Evolutionary conservation across 352 stramenopile genomes (phyloP), one percentile per base, ranked within the genome.

Genomic region (Globisporangium heterothallicum): DNA sequence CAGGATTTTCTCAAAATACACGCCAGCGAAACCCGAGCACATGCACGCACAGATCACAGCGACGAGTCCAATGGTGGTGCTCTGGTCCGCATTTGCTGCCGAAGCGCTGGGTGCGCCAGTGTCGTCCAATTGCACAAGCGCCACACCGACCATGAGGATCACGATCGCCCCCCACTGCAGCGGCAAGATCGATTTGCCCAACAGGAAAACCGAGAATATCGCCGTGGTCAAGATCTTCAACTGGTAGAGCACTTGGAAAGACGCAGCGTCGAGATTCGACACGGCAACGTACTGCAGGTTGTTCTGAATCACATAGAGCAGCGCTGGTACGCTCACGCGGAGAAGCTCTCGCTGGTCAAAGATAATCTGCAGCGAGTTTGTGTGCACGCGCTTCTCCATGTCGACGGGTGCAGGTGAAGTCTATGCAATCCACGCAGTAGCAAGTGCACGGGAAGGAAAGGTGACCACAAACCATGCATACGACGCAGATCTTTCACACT

Each of bases 1-100:
- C 24, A 94, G 72, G 45, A 94, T 91, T 58, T 88, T 86, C 47
- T 94, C 83, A 67, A 92, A 91, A 67, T 94, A 94, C 10, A 91
- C 83, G 19, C 80, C 83, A 0, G 83, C 83, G 54, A 94, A 90
- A 27, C 83, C 83, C 45, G 83, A 94, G 65, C 79, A 89, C 30
- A 90, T 65, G 43, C 80, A 91, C 16, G 79, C 78, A 7, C 70
- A 67, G 30, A 93, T 42, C 48, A 92, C 80, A 8, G 80, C 82
- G 26, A 86, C 21, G 32, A 92, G 55, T 3, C 83, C 83, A 32
- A 84, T 70, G 16, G 74, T 84, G 14, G 71, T 92, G 61, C 68
- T 89, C 48, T 88, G 76, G 10, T 49, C 63, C 12, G 18, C n/a
- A 19, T 59, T 49, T 1, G 46, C 25, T 21, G 40, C 56, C 18